A percentile compares a stretch with the other conserved stretches of the same genome.
phyloP scores from a whole-genome alignment of 805 yeast genomes.

The Metschnikowia continentalis region DNA sequence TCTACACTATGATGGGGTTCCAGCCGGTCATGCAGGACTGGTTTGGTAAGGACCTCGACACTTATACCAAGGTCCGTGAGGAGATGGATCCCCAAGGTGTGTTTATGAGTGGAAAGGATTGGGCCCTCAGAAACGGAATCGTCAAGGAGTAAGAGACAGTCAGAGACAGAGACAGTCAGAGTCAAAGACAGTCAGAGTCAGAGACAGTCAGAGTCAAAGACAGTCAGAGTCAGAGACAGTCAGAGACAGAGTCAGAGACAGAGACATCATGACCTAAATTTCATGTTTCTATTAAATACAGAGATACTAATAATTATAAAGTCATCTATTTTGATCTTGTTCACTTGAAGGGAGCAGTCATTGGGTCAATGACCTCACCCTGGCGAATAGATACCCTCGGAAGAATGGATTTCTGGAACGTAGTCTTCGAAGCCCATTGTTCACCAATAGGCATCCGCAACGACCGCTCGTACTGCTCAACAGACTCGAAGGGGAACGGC shows the following conservation, averaged over 20 bases:
- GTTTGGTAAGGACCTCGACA: conserved; percentile 68
- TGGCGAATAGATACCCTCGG: conserved; percentile 84
- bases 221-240: not conserved
- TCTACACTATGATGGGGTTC: conserved; percentile 77
- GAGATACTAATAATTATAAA: no score
- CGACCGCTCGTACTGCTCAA: conserved; percentile 92
- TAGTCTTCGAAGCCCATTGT: conserved; percentile 88
- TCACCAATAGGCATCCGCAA: conserved; percentile 95
- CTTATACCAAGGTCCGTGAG: conserved; percentile 60
- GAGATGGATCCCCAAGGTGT: conserved; percentile 78
- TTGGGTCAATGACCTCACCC: conserved; percentile 87
- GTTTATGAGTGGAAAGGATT: conserved; percentile 68
- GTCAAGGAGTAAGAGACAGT: conserved; percentile 20
- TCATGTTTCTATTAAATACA: no score
- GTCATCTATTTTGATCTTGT: no score
- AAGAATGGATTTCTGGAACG: conserved; percentile 84
- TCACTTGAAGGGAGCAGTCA: conserved; percentile 76
- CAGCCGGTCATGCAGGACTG: conserved; percentile 63
- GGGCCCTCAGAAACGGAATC: conserved; percentile 82
- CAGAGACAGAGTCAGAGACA: no score
- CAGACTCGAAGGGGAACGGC: conserved; percentile 90
- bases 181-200: no score
- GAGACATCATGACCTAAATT: no score
- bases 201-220: not conserved
- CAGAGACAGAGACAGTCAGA: no score